Evolutionary conservation across 2,329 filamentous ascomycete species (phyloP).

Genomic region (Cladophialophora exuberans): DNA sequence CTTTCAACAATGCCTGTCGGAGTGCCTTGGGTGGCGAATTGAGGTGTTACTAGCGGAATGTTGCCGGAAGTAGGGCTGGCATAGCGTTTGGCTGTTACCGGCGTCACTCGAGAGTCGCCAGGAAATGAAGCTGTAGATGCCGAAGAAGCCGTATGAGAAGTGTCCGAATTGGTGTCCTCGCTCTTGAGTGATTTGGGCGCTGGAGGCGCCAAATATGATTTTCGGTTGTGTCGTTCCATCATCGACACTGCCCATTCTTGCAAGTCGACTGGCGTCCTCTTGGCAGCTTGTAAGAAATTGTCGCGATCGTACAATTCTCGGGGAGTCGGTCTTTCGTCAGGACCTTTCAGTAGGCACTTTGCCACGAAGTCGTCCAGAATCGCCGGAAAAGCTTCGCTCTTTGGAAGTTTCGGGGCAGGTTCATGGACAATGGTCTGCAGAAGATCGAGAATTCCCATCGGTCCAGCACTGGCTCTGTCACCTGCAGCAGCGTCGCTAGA

Average conservation of each 20-base stretch:
- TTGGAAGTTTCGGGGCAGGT: constrained; percentile 87
- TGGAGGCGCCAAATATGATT: constrained; percentile 86
- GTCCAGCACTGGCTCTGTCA: constrained; percentile 67
- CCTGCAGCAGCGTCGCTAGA: constrained; percentile 77
- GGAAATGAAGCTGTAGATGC: constrained; percentile 41
- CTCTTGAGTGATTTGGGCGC: constrained; percentile 76
- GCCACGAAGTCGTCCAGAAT: constrained; percentile 97
- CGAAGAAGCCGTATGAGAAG: constrained; percentile 34
- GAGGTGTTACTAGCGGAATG: constrained; percentile 62
- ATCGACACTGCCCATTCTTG: constrained; percentile 90
- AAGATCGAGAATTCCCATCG: constrained; percentile 92
- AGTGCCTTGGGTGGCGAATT: constrained; percentile 36
- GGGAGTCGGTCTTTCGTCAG: constrained; percentile 86
- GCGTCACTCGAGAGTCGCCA: constrained; percentile 37
- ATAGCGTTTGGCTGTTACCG: constrained; percentile 35
- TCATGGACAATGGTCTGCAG: constrained; percentile 98
- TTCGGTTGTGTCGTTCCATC: constrained; percentile 94
- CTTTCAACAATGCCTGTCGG: constrained; percentile 34
- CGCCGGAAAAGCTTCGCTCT: constrained; percentile 94
- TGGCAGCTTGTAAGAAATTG: constrained; percentile 92
- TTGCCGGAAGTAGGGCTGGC: constrained; percentile 72
- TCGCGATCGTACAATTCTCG: constrained; percentile 92
- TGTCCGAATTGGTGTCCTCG: constrained; percentile 40
- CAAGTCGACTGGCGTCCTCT: constrained; percentile 92
- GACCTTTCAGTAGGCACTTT: constrained; percentile 89